Conservation (phyloP, 306 rosid species). For the Myrica gale region DNA sequence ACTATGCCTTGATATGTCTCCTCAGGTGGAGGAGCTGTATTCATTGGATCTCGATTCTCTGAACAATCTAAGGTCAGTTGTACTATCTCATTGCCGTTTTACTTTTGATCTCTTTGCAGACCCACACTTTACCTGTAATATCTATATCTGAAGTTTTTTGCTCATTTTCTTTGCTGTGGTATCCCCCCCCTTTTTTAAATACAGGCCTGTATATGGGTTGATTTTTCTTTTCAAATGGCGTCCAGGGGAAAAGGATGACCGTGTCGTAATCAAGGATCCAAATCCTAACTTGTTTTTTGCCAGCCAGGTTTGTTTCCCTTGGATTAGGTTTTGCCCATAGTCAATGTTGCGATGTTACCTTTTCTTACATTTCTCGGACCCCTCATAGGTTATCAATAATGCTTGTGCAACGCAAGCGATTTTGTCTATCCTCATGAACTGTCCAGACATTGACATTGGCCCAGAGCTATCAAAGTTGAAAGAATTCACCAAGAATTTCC, state of each 20-base stretch:
- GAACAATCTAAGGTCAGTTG: slow-evolving; percentile 70
- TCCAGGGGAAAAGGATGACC: slow-evolving; percentile 94
- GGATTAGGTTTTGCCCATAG: background rate
- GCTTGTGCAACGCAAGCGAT: slow-evolving; percentile 99
- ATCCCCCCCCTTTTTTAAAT: slow-evolving; percentile 16
- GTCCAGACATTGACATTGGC: slow-evolving; percentile 78
- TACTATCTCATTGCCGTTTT: slow-evolving; percentile 16
- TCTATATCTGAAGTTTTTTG: slow-evolving; percentile 16
- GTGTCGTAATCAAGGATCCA: slow-evolving; percentile 82
- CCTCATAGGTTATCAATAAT: slow-evolving; percentile 79
- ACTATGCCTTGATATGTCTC: slow-evolving; percentile 31
- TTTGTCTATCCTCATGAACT: slow-evolving; percentile 91
- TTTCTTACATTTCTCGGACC: slow-evolving; percentile 4
- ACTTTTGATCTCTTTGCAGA: slow-evolving; percentile 15
- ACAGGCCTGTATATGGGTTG: slow-evolving; percentile 97
- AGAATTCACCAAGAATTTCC: slow-evolving; percentile 89
- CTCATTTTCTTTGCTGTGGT: background rate
- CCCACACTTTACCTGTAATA: slow-evolving; percentile 8
- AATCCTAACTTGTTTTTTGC: slow-evolving; percentile 96
- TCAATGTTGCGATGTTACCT: slow-evolving; percentile 22
- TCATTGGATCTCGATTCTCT: slow-evolving; percentile 83
- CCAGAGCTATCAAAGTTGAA: slow-evolving; percentile 82
- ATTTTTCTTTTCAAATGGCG: slow-evolving; percentile 98
- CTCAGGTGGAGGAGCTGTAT: slow-evolving; percentile 94
- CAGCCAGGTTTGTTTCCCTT: slow-evolving; percentile 69